These are phyloP conservation scores for Coprinopsis cinerea DNA, from an alignment of 768 basidiomycete species.

Conservation along the genomic window DNA sequence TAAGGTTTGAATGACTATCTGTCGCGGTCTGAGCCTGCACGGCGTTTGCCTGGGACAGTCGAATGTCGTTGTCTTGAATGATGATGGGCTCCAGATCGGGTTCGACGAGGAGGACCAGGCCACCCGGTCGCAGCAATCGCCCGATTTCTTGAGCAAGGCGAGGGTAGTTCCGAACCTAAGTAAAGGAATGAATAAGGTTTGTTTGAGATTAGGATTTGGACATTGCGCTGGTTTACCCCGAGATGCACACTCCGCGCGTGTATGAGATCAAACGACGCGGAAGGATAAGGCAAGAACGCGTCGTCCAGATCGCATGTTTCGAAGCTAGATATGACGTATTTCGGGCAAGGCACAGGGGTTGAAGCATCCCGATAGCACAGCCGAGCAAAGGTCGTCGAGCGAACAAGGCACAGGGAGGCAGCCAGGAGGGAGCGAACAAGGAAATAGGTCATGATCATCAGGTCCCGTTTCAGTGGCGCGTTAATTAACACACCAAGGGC, in stretches of 20 bases:
- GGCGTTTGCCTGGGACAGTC: not conserved
- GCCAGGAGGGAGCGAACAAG: not conserved
- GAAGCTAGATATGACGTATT: conserved; percentile 36
- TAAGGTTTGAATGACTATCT: no score
- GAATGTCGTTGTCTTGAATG: not conserved
- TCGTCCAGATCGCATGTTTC: conserved; percentile 67
- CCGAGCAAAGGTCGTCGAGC: conserved; percentile 1
- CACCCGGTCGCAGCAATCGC: conserved; percentile 65
- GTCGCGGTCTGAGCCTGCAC: no score
- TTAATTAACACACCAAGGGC: not conserved
- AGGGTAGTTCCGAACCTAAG: conserved; percentile 57
- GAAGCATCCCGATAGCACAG: not conserved
- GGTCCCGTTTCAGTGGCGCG: not conserved
- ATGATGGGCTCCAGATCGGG: conserved; percentile 43
- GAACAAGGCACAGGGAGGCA: not conserved
- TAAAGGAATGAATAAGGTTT: not conserved
- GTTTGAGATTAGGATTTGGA: conserved; percentile 4
- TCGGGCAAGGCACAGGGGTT: not conserved
- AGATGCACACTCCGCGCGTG: conserved; percentile 66
- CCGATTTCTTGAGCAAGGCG: conserved; percentile 54
- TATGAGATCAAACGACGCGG: conserved; percentile 58
- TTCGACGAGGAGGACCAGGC: conserved; percentile 63
- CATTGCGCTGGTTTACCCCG: conserved; percentile 38
- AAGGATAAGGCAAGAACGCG: conserved; percentile 55
- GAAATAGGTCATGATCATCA: not conserved